phyloP scores from a whole-genome alignment of 495 filamentous ascomycete genomes.

The Cercophora newfieldiana region DNA sequence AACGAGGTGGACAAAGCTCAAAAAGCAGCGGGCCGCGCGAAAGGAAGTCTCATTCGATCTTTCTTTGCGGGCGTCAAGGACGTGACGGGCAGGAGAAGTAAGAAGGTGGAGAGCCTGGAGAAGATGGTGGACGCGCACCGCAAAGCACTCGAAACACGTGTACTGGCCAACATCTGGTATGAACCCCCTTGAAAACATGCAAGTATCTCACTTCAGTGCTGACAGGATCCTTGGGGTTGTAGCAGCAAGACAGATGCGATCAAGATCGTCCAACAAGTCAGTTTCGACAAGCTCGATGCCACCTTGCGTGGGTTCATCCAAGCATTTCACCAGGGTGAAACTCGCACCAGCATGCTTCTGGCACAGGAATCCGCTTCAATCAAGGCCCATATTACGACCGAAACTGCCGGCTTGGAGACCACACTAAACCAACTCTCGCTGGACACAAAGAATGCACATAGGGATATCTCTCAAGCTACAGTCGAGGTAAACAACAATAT shows the following conservation, averaged over 20 bases:
- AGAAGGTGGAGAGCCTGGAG: constrained; percentile 4
- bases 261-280: neutral
- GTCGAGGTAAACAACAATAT: neutral
- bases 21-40: neutral
- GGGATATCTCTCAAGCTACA: neutral
- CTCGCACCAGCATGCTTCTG: neutral
- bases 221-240: neutral
- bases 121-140: neutral
- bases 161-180: constrained; percentile 5
- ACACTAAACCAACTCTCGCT: neutral
- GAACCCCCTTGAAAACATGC: neutral
- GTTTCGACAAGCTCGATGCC: neutral
- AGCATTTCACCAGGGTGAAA: constrained; percentile 1
- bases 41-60: neutral
- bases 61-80: neutral
- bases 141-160: constrained; percentile 6
- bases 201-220: neutral
- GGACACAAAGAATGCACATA: neutral
- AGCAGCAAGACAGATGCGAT: constrained; percentile 13
- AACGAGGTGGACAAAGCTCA: neutral
- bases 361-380: neutral
- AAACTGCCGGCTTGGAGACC: neutral
- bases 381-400: constrained; percentile 4
- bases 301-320: constrained; percentile 6
- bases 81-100: neutral